Evolutionary conservation across 805 yeast genomes (phyloP).

Genomic region (Kuraishia hungarica): DNA sequence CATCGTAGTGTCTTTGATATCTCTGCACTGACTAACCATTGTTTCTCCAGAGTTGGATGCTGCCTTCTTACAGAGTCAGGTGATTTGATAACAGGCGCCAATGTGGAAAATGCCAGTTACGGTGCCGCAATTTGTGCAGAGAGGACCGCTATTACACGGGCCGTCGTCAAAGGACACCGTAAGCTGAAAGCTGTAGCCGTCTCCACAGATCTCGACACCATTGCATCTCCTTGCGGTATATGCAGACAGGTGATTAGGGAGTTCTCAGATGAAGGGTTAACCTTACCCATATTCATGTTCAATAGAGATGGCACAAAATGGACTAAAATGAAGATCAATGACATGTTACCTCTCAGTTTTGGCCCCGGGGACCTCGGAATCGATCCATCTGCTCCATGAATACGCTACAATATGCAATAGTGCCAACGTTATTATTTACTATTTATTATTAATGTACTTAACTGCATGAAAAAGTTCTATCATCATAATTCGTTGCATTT

Average conservation of each 20-base stretch:
- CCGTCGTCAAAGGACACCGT: constrained; percentile 32
- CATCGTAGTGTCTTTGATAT: background rate
- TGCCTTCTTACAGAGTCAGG: constrained; percentile 48
- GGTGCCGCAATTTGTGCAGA: constrained; percentile 77
- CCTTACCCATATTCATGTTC: constrained; percentile 61
- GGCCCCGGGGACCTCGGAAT: constrained; percentile 63
- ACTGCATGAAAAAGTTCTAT: background rate
- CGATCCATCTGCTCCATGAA: background rate
- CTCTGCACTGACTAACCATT: background rate
- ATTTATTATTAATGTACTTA: too few relatives aligned
- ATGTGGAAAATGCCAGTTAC: constrained; percentile 89
- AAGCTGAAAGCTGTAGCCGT: constrained; percentile 56
- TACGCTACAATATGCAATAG: background rate
- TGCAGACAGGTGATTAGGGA: constrained; percentile 89
- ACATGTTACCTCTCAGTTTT: constrained; percentile 75
- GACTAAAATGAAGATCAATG: constrained; percentile 40
- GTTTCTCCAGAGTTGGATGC: constrained; percentile 66
- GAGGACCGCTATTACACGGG: constrained; percentile 52
- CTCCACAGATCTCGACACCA: constrained; percentile 46
- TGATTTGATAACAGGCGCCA: constrained; percentile 60
- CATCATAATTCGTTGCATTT: background rate
- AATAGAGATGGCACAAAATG: constrained; percentile 38
- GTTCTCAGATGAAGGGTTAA: constrained; percentile 38
- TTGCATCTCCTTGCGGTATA: constrained; percentile 87
- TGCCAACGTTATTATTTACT: too few relatives aligned